Evolutionary conservation across 495 filamentous ascomycete genomes (phyloP), one percentile per base, ranked within the genome.

Genomic region (Penicilliopsis zonata): DNA sequence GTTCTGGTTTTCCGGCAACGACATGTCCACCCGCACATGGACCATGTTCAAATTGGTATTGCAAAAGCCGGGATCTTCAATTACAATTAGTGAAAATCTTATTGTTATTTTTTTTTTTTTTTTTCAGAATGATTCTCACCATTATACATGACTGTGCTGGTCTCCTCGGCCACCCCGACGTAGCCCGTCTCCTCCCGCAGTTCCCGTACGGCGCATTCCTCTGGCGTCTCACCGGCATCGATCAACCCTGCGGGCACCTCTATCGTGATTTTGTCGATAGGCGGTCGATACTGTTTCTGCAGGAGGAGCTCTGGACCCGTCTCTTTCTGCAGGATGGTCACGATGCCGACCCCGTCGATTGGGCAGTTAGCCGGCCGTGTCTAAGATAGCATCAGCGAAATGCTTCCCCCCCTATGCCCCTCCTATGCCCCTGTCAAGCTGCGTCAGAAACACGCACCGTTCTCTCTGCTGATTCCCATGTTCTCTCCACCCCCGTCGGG

Each of bases 121-220:
- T n/a, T n/a, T n/a, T n/a, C n/a, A n/a, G n/a, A n/a, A n/a, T n/a
- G n/a, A n/a, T n/a, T 51, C 65, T 31, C 49, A 80, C 82, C 84
- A 48, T 90, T 88, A 35, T 79, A 92, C 83, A 92, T 88, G 13
- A 92, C 55, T 18, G 78, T 73, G 35, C 78, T 83, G 6, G 70
- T 71, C 49, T 80, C 67, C 25, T 69, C 55, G 1, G 70, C 75
- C 20, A 73, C 65, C 12, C 80, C 86, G 18, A 84, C 70, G 50
- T 90, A 95, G 4, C 90, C 90, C 0, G 90, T 94, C 57, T 98
- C 90, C 55, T 98, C 90, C 42, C 74, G 85, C 37, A 98, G 64
- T 48, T 95, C 87, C n/a, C 87, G 65, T 9, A 93, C 67, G 5
- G 87, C 87, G 33, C 80, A 80, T 37, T 81, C 53, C 44, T 86